Evolutionary conservation across 495 filamentous ascomycete genomes (phyloP).

Genomic region (Daldinia childiae): DNA sequence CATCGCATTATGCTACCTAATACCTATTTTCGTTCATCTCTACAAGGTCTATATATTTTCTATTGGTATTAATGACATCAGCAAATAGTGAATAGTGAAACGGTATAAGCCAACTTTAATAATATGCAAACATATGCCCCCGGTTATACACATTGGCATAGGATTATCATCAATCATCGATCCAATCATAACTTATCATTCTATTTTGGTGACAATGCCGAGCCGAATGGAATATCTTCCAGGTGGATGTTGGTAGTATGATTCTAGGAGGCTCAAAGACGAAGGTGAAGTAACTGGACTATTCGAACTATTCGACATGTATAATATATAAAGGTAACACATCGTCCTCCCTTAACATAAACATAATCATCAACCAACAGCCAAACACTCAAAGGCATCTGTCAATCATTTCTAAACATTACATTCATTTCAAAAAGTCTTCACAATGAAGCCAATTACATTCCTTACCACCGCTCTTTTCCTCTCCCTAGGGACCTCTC

Average conservation of each 20-base stretch:
- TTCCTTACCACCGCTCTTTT: slow-evolving; percentile 16
- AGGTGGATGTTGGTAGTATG: background rate
- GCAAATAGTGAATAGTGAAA: background rate
- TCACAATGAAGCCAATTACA: slow-evolving; percentile 17
- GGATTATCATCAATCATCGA: background rate
- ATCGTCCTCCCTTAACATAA: background rate
- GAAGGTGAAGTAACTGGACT: background rate
- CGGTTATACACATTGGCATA: slow-evolving; percentile 3
- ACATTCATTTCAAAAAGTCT: background rate
- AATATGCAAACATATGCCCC: background rate
- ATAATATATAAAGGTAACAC: background rate
- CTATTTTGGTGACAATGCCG: background rate
- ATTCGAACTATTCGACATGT: background rate
- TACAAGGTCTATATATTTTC: background rate
- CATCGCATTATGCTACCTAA: background rate
- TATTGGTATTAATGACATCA: background rate
- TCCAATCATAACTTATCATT: background rate
- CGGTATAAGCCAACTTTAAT: background rate
- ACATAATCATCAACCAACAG: background rate
- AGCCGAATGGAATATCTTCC: background rate
- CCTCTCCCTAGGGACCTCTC: slow-evolving; percentile 9
- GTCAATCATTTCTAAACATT: background rate
- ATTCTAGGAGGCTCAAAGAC: background rate
- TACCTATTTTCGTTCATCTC: background rate
- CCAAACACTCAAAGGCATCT: background rate